These are phyloP conservation scores for Saccharum officinarum DNA, from an alignment of 176 grass and related monocot genomes.

Conservation along the genomic window DNA sequence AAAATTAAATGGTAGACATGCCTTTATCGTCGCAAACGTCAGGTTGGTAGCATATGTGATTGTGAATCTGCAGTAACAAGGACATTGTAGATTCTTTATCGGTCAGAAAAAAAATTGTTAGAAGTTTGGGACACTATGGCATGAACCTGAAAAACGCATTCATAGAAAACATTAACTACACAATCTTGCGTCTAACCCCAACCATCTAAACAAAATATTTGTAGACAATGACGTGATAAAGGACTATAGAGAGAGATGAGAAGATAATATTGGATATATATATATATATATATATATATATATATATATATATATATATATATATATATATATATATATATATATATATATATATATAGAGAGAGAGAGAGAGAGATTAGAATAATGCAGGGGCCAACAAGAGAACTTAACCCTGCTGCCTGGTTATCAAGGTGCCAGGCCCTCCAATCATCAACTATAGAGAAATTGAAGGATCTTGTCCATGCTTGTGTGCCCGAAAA, in stretches of 20 bases:
- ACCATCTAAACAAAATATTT: no score
- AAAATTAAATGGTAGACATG: neutral
- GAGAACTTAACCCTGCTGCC: slow-evolving; percentile 45
- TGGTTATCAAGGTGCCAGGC: slow-evolving; percentile 61
- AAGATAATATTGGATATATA: no score
- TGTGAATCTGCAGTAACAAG: neutral
- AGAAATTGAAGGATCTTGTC: slow-evolving; percentile 58
- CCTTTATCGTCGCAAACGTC: neutral
- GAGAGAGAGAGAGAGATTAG: no score
- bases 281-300: no score
- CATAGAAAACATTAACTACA: neutral
- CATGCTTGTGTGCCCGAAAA: slow-evolving; percentile 55
- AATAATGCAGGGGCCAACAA: neutral
- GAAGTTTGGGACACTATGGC: neutral
- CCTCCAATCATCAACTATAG: slow-evolving; percentile 48
- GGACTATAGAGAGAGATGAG: no score
- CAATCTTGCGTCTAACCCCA: neutral
- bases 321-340: no score
- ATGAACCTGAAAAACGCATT: neutral
- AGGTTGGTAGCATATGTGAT: neutral
- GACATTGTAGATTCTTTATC: neutral
- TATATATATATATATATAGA: no score
- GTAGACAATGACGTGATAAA: no score
- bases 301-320: no score
- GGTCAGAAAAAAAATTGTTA: no score